phyloP scores from a whole-genome alignment of 306 rosid genomes.

The Citrullus amarus region DNA sequence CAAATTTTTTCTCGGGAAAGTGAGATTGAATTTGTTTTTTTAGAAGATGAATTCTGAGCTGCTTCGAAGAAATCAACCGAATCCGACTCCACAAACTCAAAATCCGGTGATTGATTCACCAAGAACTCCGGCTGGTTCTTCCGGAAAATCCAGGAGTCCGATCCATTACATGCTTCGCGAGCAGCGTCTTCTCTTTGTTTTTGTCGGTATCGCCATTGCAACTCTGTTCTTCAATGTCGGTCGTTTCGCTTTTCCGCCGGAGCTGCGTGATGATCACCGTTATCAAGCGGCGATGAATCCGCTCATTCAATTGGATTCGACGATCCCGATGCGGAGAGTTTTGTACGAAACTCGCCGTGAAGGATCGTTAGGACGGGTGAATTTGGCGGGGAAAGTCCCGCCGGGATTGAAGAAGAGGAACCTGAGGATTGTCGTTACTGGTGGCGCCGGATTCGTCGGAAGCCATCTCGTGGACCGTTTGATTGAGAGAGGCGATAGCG shows the following conservation, averaged over 20 bases:
- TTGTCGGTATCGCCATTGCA: constrained; percentile 30
- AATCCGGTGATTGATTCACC: background rate
- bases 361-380: background rate
- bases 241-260: constrained; percentile 1
- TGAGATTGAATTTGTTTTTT: background rate
- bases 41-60: constrained; percentile 26
- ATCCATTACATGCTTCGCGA: constrained; percentile 14
- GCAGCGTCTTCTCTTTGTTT: constrained; percentile 23
- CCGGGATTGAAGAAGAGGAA: constrained; percentile 23
- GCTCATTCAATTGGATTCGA: background rate
- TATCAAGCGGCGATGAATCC: background rate
- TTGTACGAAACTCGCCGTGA: constrained; percentile 17
- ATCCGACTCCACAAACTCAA: background rate
- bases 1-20: background rate
- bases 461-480: constrained; percentile 90
- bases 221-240: constrained; percentile 28
- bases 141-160: background rate
- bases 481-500: constrained; percentile 66
- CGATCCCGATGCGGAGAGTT: constrained; percentile 33
- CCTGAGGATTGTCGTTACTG: constrained; percentile 63
- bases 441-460: constrained; percentile 96
- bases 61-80: constrained; percentile 28
- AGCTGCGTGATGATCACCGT: background rate
- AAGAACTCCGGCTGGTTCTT: background rate
- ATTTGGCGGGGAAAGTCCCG: constrained; percentile 26